Base-by-base conservation (phyloP, 495 filamentous ascomycete genomes). In the Penicillium robsamsonii region DNA sequence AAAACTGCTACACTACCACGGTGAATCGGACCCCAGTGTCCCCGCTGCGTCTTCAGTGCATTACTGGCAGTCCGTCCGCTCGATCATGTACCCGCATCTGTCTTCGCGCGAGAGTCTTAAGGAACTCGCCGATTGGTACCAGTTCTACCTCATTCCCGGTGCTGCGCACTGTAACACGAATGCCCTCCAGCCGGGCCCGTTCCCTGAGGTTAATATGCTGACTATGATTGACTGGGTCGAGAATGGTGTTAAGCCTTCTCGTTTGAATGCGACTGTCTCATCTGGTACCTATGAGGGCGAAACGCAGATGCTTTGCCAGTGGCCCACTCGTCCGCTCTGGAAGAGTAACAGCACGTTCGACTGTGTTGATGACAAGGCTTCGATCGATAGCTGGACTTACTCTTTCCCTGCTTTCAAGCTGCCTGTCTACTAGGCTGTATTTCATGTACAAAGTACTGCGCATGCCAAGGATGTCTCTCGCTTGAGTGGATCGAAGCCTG, bases 1-100 rank as follows among this genome's bases (percentile, higher is more conserved):
- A 12, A 83, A 83, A 60, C 56, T 84, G 30, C 50, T 82, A 5
- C 77, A 76, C 51, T 74, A 70, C 54, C 80, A 84, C 55, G 80
- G 81, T 30, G 79, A 82, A 61, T 67, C 75, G 3, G 81, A 82
- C 59, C 59, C 61, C 46, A 63, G 62, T 22, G 78, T 84, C 33
- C 78, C 80, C 1, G 67, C 78, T 0, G 76, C 54, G 15, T 78
- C 75, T 1, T 81, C 77, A 0, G 69, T 80, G 7, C 72, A 71
- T 24, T 83, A 78, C 53, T 71, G 72, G 52, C 78, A 84, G 35
- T 71, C 78, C 4, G 81, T 84, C 13, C 70, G 77, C 12, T 62
- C 57, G 8, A 63, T 72, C 46, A 84, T 82, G 80, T 81, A 79
- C 58, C 74, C 75, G 0, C 49, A 61, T 13, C 53, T 75, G 3